Conservation (phyloP, 768 basidiomycete species). For the Leccinum boreale region DNA sequence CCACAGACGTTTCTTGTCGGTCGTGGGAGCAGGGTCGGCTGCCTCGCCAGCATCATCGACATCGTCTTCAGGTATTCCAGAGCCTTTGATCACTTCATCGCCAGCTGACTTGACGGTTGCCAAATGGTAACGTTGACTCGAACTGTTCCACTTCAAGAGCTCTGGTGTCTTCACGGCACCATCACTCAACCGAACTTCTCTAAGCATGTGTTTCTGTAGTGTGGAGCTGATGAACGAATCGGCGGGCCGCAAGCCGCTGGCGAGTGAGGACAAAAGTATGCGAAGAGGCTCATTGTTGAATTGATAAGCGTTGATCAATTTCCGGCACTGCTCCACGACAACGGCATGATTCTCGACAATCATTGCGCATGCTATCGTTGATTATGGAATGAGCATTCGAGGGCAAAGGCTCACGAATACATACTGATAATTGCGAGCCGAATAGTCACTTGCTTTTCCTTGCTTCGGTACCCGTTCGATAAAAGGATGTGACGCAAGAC, state of each 20-base stretch:
- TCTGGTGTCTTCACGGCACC: slow-evolving; percentile 62
- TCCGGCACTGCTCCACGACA: slow-evolving; percentile 74
- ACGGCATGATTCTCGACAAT: slow-evolving; percentile 49
- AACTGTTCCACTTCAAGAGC: slow-evolving; percentile 55
- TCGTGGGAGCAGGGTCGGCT: slow-evolving; percentile 9
- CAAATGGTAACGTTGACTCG: slow-evolving; percentile 56
- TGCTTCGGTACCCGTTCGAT: slow-evolving; percentile 70
- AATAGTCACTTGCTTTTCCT: slow-evolving; percentile 63
- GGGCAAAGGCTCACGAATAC: background rate
- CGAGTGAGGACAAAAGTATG: slow-evolving; percentile 69
- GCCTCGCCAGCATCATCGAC: slow-evolving; percentile 31
- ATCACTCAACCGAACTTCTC: slow-evolving; percentile 74
- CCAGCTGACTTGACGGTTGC: slow-evolving; percentile 24
- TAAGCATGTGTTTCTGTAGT: slow-evolving; percentile 78
- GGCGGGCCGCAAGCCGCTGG: slow-evolving; percentile 64
- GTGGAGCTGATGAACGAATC: slow-evolving; percentile 76
- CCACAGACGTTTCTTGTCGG: slow-evolving; percentile 30
- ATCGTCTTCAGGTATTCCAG: slow-evolving; percentile 29
- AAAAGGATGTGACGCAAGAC: slow-evolving; percentile 70
- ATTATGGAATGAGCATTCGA: slow-evolving; percentile 1
- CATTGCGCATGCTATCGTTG: slow-evolving; percentile 66
- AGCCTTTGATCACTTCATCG: slow-evolving; percentile 18
- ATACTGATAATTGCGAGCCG: slow-evolving; percentile 75
- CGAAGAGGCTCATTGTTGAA: slow-evolving; percentile 86
- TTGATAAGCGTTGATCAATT: slow-evolving; percentile 71